Base-by-base conservation (phyloP, 225 moss, liverwort and hornwort species). In the Pseudisothecium myosuroides region DNA sequence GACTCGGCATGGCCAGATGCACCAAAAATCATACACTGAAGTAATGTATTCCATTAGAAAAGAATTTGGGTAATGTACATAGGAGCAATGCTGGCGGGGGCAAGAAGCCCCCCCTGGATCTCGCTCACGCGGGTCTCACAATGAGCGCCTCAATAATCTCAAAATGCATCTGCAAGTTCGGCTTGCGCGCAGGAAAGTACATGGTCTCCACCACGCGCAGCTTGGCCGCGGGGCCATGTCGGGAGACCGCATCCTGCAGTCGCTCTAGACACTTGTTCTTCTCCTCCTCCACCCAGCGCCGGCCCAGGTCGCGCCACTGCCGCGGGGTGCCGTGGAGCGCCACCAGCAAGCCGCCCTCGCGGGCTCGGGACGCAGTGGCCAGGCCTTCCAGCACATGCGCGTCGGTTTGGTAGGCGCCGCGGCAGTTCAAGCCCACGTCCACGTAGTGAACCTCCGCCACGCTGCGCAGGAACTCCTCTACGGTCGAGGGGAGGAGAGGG, bases 81-180 rank as follows among this genome's bases (percentile, higher is more conserved):
- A n/a, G 58, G 82, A 54, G 91, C 61, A 54, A 83, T 49, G 62
- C 19, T 21, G 55, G 52, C 81, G 69, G 19, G 54, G 43, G 45
- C 56, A 19, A 18, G 76, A 43, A 52, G 80, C 0, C 28, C 22
- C 28, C n/a, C 41, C 28, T 7, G 15, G n/a, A 29, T 26, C 27
- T 37, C 20, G 47, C 67, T 92, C 87, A 92, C 32, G 87, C 87
- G 14, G 86, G 89, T 59, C 89, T 94, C 75, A 97, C 84, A 72
- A 83, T 85, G 56, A 97, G 95, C 84, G 91, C 88, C 88, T 97
- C 95, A 41, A 97, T 95, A 43, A 97, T 94, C 90, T 96, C 94
- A 83, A 97, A 97, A 80, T 97, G 97, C 97, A 96, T 97, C 91
- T 95, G 97, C 94, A 97, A 79, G 89, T 93, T 93, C 18, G 96